phyloP scores from a whole-genome alignment of 2,329 filamentous ascomycete genomes.

The Fusarium keratoplasticum region DNA sequence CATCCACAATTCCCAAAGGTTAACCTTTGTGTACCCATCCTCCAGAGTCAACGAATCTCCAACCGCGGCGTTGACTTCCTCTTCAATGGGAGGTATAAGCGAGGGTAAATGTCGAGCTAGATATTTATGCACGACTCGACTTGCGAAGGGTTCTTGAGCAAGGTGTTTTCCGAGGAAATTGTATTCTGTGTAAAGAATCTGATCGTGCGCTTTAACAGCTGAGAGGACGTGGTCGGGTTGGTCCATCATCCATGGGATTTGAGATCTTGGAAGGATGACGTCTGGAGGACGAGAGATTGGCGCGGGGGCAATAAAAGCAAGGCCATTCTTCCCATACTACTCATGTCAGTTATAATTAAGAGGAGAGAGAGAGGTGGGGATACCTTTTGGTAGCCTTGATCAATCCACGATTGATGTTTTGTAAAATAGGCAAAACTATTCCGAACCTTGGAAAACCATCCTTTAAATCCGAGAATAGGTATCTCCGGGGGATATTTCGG shows the following conservation, averaged over 20 bases:
- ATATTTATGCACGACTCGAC: constrained; percentile 57
- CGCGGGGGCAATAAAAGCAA: constrained; percentile 56
- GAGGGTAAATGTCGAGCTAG: constrained; percentile 54
- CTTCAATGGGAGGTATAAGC: constrained; percentile 55
- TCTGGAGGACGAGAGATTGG: constrained; percentile 55
- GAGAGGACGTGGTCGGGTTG: constrained; percentile 59
- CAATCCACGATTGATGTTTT: constrained; percentile 54
- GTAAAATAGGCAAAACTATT: constrained; percentile 55
- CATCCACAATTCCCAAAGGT: constrained; percentile 59
- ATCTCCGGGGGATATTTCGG: constrained; percentile 55
- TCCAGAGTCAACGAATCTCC: constrained; percentile 40
- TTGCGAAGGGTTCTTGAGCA: constrained; percentile 53
- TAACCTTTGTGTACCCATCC: constrained; percentile 53
- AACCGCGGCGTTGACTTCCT: constrained; percentile 53
- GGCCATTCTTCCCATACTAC: constrained; percentile 55
- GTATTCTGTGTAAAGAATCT: constrained; percentile 53
- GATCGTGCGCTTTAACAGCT: constrained; percentile 54
- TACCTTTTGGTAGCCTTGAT: constrained; percentile 57
- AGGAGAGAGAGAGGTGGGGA: background rate
- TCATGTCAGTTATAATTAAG: background rate
- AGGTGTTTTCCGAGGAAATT: constrained; percentile 55
- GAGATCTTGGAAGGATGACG: constrained; percentile 57
- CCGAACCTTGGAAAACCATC: constrained; percentile 51
- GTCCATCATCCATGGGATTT: constrained; percentile 60
- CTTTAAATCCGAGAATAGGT: constrained; percentile 53